Conservation (phyloP, 176 grass and related monocot species). For the Neostapfia colusana region DNA sequence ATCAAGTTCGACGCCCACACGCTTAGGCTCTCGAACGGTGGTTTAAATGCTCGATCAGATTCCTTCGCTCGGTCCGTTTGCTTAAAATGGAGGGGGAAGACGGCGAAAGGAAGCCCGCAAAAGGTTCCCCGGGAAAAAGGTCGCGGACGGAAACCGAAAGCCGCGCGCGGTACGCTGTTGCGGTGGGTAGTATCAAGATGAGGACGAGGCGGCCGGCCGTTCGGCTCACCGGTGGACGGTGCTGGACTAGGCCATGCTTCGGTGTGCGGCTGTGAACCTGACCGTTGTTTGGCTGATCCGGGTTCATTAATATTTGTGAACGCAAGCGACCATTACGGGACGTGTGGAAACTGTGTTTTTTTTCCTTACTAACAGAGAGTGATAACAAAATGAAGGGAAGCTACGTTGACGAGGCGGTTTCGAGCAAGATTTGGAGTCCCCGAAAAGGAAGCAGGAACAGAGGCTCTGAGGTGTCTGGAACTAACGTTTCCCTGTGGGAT, state of each 20-base stretch:
- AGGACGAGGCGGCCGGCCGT: background rate
- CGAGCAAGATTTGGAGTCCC: background rate
- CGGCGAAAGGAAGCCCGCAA: background rate
- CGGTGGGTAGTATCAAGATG: background rate
- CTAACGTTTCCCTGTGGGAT: background rate
- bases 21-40: too few relatives aligned
- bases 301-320: too few relatives aligned
- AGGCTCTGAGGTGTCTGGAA: background rate
- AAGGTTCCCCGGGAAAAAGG: background rate
- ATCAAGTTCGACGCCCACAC: background rate
- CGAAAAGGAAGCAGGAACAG: background rate
- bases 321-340: too few relatives aligned
- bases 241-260: background rate
- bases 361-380: too few relatives aligned
- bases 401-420: too few relatives aligned
- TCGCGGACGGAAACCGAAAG: background rate
- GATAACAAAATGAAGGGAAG: too few relatives aligned
- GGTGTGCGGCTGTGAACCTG: background rate
- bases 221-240: background rate
- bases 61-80: constrained; percentile 24
- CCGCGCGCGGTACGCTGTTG: background rate
- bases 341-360: too few relatives aligned
- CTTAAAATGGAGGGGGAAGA: constrained; percentile 32
- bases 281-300: too few relatives aligned
- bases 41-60: background rate